Conservation (phyloP, 495 filamentous ascomycete genomes). For the Trichoderma gamsii region DNA sequence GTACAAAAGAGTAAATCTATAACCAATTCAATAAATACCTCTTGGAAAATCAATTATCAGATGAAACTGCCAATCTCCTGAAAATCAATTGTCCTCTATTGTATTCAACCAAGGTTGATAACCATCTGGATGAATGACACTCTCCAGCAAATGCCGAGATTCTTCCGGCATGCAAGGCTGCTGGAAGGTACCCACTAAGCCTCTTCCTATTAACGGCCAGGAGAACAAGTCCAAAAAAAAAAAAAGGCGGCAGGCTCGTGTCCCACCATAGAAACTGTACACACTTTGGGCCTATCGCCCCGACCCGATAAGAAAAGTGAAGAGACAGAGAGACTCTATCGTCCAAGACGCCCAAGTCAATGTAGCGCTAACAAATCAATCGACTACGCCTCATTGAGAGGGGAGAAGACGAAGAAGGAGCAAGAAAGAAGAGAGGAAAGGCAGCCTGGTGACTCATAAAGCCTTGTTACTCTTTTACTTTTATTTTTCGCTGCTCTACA, state of each 20-base stretch:
- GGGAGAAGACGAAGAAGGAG: neutral
- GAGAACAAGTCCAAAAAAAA: neutral
- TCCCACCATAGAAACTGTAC: neutral
- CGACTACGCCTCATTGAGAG: neutral
- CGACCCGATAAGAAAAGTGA: neutral
- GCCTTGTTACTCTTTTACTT: neutral
- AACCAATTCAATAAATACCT: neutral
- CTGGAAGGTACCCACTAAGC: neutral
- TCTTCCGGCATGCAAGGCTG: slow-evolving; percentile 4
- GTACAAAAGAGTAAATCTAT: neutral
- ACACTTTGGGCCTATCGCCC: neutral
- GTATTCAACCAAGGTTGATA: no score
- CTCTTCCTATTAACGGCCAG: neutral
- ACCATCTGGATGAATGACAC: no score
- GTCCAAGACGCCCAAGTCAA: neutral
- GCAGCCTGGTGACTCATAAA: neutral
- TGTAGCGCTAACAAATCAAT: neutral
- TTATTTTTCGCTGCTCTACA: no score
- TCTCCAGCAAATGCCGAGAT: neutral
- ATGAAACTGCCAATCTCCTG: no score
- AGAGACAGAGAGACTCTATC: neutral
- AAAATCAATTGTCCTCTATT: no score
- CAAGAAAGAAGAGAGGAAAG: neutral
- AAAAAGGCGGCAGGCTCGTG: neutral
- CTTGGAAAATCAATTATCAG: no score